These are phyloP conservation scores for Ophiostoma piceae DNA, from an alignment of 2,329 filamentous ascomycete genomes.

Conservation along the genomic window DNA sequence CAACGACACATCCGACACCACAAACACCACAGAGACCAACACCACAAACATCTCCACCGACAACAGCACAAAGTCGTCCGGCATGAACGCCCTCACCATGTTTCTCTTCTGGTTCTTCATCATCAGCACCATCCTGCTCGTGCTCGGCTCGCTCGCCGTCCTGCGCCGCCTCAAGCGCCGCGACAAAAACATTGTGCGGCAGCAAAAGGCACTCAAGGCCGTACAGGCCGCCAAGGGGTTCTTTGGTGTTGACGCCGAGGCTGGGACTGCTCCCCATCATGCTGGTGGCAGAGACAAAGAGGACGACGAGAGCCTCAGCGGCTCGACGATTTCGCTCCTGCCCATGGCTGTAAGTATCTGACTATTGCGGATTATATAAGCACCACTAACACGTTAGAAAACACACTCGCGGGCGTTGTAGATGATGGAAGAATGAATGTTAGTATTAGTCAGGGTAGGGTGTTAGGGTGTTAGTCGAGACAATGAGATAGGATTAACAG, in stretches of 20 bases:
- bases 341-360: background rate
- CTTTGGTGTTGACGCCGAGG: background rate
- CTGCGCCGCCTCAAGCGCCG: slow-evolving; percentile 24
- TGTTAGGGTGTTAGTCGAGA: background rate
- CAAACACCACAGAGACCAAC: slow-evolving; percentile 1
- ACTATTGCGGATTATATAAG: background rate
- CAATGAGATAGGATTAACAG: background rate
- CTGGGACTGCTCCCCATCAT: background rate
- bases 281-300: background rate
- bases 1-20: slow-evolving; percentile 1
- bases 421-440: background rate
- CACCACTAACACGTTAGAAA: background rate
- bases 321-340: background rate
- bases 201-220: background rate
- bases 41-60: slow-evolving; percentile 13
- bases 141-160: slow-evolving; percentile 17
- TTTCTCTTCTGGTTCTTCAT: slow-evolving; percentile 27
- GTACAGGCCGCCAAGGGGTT: background rate
- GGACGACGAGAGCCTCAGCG: background rate
- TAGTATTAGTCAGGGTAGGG: background rate
- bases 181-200: background rate
- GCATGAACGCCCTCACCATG: slow-evolving; percentile 24
- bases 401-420: background rate
- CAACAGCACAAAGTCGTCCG: slow-evolving; percentile 14
- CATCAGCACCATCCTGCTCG: slow-evolving; percentile 21